Base-by-base conservation (phyloP, 2,329 filamentous ascomycete species). In the Exophiala dermatitidis region DNA sequence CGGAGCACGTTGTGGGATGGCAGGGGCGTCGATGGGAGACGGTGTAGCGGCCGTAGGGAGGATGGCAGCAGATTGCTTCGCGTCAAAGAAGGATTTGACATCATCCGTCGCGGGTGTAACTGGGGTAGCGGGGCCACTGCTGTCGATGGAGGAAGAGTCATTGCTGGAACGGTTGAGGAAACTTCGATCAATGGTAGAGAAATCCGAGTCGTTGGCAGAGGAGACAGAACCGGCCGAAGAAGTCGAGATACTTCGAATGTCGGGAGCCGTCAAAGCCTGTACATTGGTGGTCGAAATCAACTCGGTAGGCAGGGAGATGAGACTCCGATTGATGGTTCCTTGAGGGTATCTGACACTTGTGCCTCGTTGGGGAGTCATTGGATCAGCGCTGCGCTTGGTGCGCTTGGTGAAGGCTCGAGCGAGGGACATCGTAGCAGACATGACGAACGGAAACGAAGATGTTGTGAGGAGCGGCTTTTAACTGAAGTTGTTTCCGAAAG, bases 211-310 rank as follows among this genome's bases (percentile, higher is more conserved):
- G 54, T 86, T 83, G 75, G 75, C 66, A 4, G 72, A 76, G 4
- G 66, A 58, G 32, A 74, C 74, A 37, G 78, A 80, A 7, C 74
- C 73, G n/a, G 76, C 72, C 2, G 79, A 75, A 30, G 77, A 73
- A 26, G 64, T 66, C 30, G 70, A 68, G 8, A 52, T 40, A 46
- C 65, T 69, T 42, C 75, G 74, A 58, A 96, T 83, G 67, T 96
- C 86, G 47, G 91, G 91, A 6, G 93, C 90, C 67, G 91, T 91
- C 78, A 95, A 95, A 5, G 89, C 90, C 50, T 96, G 84, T 80
- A 94, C 89, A 71, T 97, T 98, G 63, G 93, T 97, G 3, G 91
- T 95, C 55, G 93, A 94, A 46, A 96, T 77, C 59, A 98, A 79
- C 70, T 90, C 84, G 49, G 95, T 79, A 0, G 93, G 93, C 2